A percentile compares a stretch with the other conserved stretches of the same genome.
These are phyloP conservation scores for Discostella stelligera DNA, from an alignment of 352 stramenopile species.

Conservation along the genomic window DNA sequence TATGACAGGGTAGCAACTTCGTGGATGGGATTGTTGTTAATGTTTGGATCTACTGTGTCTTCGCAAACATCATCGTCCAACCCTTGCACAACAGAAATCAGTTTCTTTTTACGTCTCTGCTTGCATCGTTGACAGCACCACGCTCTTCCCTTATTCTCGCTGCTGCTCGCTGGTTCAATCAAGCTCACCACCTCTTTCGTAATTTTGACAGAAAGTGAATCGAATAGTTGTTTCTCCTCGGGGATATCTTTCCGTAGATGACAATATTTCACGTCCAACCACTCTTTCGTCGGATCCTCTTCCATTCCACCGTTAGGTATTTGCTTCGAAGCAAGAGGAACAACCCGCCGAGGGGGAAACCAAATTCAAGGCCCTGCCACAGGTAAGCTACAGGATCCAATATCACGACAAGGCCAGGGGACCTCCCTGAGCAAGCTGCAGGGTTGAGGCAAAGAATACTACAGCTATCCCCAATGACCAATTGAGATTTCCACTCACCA, in stretches of 20 bases:
- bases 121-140: conserved; percentile 47
- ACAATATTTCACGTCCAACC: conserved; percentile 80
- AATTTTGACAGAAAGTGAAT: conserved; percentile 59
- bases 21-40: neutral
- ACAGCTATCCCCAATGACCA: too few relatives aligned
- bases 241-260: conserved; percentile 63
- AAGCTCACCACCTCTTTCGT: conserved; percentile 75
- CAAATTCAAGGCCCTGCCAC: too few relatives aligned
- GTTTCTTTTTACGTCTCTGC: conserved; percentile 37
- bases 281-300: conserved; percentile 22
- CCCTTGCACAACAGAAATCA: too few relatives aligned
- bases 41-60: neutral
- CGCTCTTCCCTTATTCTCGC: conserved; percentile 33
- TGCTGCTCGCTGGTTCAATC: conserved; percentile 38
- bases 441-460: too few relatives aligned
- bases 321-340: neutral
- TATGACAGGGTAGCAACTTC: neutral
- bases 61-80: neutral
- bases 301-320: conserved; percentile 1
- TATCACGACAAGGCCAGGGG: too few relatives aligned
- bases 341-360: too few relatives aligned
- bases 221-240: conserved; percentile 67
- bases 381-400: too few relatives aligned
- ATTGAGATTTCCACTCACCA: too few relatives aligned
- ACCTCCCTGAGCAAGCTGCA: too few relatives aligned